phyloP scores from a whole-genome alignment of 352 stramenopile species.

The Phytophthora citricola region DNA sequence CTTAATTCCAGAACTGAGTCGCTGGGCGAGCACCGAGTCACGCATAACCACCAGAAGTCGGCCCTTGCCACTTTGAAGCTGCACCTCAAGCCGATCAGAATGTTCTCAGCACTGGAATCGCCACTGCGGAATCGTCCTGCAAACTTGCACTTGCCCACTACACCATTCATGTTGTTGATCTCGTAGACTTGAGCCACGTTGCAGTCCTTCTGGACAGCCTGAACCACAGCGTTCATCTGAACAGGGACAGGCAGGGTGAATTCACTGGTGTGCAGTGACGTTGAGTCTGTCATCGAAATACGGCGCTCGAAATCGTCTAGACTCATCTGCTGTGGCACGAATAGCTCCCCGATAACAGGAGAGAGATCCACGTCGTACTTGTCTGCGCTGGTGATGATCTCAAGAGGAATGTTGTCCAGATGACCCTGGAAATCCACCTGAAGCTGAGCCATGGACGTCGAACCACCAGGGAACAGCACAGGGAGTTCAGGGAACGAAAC shows the following conservation, averaged over 20 bases:
- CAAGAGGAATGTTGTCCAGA: conserved; percentile 70
- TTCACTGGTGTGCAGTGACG: conserved; percentile 65
- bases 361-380: conserved; percentile 65
- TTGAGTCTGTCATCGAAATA: conserved; percentile 63
- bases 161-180: conserved; percentile 72
- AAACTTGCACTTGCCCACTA: conserved; percentile 76
- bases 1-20: conserved; percentile 60
- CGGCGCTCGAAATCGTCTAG: conserved; percentile 77
- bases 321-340: conserved; percentile 75
- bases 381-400: conserved; percentile 63
- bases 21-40: conserved; percentile 60
- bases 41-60: conserved; percentile 66
- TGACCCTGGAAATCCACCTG: conserved; percentile 84
- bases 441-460: conserved; percentile 77
- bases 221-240: conserved; percentile 54
- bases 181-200: conserved; percentile 80
- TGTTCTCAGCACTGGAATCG: conserved; percentile 44
- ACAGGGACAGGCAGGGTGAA: conserved; percentile 58
- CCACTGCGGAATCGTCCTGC: conserved; percentile 61
- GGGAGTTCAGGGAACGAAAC: conserved; percentile 85
- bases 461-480: conserved; percentile 81
- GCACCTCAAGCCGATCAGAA: conserved; percentile 65
- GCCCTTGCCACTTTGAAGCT: conserved; percentile 71
- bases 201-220: conserved; percentile 61
- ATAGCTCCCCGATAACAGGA: conserved; percentile 68